Evolutionary conservation across 768 basidiomycete genomes (phyloP), one percentile per base, ranked within the genome.

Genomic region (Lentinula lateritia): DNA sequence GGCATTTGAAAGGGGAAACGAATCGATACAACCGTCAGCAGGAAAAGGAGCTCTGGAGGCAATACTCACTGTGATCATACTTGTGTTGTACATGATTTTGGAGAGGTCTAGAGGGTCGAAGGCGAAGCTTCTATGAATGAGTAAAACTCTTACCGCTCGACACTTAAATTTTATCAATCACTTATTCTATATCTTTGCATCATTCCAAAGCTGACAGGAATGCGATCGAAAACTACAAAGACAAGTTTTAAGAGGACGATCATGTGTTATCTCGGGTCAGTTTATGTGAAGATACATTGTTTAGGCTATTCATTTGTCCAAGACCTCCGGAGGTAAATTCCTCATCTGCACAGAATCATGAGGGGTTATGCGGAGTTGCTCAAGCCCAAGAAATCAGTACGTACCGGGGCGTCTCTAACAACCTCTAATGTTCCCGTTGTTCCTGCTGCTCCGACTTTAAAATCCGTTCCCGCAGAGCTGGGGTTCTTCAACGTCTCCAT

Each of bases 371-470:
- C 12, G 32, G 1, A 41, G 39, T 55, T 15, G 32, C 5, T 5
- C 41, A 34, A 38, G 28, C 32, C 10, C 2, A 23, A 2, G 35
- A 5, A 15, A 34, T 16, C 13, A 4, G 1, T 2, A 56, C 55
- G 3, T 45, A 56, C 55, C 39, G 55, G 55, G 9, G 55, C 55
- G 34, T 56, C 55, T 56, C 39, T 56, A 41, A 43, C 54, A 28
- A 56, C 38, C 38, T 56, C 38, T 28, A 56, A 35, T 8, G 32
- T 13, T 5, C 7, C 39, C 20, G 39, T 45, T 2, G 55, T 18
- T 15, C 35, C 53, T 2, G 53, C 53, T 20, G 53, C 53, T 5
- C 55, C 55, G 16, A 56, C 39, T 42, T 56, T 23, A 5, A 39
- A 56, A 23, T 56, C 55, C 35, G 18, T 56, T 18, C 55, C 55